Base-by-base conservation (phyloP, 2,329 filamentous ascomycete species). In the Talaromyces islandicus region DNA sequence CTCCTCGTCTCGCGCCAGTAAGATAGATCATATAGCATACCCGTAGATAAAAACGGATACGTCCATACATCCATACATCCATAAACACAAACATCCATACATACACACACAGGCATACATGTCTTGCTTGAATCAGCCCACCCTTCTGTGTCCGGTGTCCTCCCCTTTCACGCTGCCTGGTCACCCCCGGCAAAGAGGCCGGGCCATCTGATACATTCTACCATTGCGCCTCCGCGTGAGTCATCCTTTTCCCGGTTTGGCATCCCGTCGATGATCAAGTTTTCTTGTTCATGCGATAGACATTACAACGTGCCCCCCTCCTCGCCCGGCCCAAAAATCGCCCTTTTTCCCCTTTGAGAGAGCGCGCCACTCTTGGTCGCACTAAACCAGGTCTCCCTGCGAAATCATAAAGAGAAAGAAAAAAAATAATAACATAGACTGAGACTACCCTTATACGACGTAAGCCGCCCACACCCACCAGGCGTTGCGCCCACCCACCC, bases 231-330 rank as follows among this genome's bases (percentile, higher is more conserved):
- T 57, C 54, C 61, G 60, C 52, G 59, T 61, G 62, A 64, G 62
- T 64, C 62, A 64, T 64, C 35, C 25, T 58, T 59, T 38, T 46
- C 64, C 63, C 60, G 63, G 64, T 63, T 58, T 66, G 58, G 52
- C 55, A 60, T 64, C 60, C 63, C 63, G 60, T 56, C 59, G 52
- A 57, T 59, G 58, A 62, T 58, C 60, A 62, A 60, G 55, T 46
- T 56, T 35, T 58, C 54, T 54, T 63, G 60, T 59, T 60, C 62
- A 63, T 63, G 62, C 46, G 62, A 62, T 59, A 52, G 61, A 62
- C 64, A 66, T 67, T 70, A 66, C 63, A 53, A 63, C 59, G 51
- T 50, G 25, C 68, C 68, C 63, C 55, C 60, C 41, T 61, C 53
- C 53, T 55, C 27, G 29, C 48, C 27, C 24, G 30, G 21, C 57